Evolutionary conservation across 1,284 basidiomycete genomes (phyloP).

Genomic region (Ustilago vetiveriae): DNA sequence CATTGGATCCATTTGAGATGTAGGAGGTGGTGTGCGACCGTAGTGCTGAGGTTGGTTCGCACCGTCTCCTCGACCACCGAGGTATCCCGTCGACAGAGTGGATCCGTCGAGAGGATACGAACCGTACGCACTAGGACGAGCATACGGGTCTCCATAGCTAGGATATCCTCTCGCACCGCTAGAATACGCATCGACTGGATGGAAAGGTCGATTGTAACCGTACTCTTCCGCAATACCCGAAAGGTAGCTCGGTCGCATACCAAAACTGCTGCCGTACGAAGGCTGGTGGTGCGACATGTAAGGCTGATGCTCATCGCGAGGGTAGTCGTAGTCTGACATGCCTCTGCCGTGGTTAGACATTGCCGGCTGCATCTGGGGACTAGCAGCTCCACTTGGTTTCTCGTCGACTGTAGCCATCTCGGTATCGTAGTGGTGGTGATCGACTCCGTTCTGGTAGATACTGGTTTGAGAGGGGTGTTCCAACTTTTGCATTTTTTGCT

Average conservation of each 20-base stretch:
- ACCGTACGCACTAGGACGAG: neutral
- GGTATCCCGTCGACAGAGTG: neutral
- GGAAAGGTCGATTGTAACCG: conserved; percentile 1
- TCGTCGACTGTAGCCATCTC: neutral
- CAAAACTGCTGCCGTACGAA: conserved; percentile 3
- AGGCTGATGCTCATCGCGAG: neutral
- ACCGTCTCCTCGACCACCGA: neutral
- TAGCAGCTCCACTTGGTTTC: neutral
- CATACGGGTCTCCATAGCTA: conserved; percentile 1
- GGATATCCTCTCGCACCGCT: neutral
- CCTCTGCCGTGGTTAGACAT: neutral
- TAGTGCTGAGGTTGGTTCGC: neutral
- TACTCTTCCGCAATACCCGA: neutral
- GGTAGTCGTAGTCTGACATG: conserved; percentile 3
- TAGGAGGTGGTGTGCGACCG: neutral
- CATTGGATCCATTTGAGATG: neutral
- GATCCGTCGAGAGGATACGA: neutral
- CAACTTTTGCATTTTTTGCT: neutral
- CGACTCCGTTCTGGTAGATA: conserved; percentile 3
- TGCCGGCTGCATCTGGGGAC: neutral
- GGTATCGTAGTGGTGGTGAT: neutral
- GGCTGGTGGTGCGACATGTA: neutral
- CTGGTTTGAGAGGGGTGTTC: neutral
- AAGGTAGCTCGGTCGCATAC: conserved; percentile 12
- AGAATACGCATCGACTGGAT: neutral